phyloP scores from a whole-genome alignment of 306 rosid genomes.

The Abrus pulchellus region DNA sequence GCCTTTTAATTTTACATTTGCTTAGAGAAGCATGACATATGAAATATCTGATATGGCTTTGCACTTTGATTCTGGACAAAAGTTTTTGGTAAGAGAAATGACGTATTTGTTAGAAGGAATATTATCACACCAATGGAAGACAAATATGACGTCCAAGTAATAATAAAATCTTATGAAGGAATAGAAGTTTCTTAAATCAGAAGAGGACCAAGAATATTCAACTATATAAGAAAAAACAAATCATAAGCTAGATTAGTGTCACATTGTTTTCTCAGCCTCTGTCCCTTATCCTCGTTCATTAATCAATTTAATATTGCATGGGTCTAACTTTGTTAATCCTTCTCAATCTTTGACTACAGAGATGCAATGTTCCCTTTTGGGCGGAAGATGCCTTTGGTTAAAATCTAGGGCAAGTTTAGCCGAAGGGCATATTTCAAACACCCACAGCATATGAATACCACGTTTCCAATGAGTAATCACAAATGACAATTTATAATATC shows the following conservation, averaged over 20 bases:
- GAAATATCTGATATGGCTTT: constrained; percentile 41
- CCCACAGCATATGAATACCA: neutral
- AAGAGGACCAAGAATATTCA: constrained; percentile 31
- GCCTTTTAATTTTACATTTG: neutral
- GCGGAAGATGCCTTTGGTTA: constrained; percentile 44
- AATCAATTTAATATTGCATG: neutral
- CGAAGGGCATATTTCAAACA: constrained; percentile 39
- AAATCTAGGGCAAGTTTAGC: constrained; percentile 31
- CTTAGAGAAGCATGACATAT: constrained; percentile 40
- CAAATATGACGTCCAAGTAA: constrained; percentile 49
- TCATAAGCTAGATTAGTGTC: constrained; percentile 27
- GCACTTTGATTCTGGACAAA: constrained; percentile 41
- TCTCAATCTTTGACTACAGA: constrained; percentile 45
- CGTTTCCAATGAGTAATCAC: neutral
- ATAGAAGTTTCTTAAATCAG: constrained; percentile 52
- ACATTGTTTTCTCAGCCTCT: constrained; percentile 54
- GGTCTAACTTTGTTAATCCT: constrained; percentile 34
- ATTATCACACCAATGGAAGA: constrained; percentile 45
- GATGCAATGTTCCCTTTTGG: constrained; percentile 17
- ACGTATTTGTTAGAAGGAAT: constrained; percentile 46
- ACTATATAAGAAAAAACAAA: constrained; percentile 9
- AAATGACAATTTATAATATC: neutral
- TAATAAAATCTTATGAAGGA: constrained; percentile 45
- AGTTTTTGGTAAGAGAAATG: constrained; percentile 49
- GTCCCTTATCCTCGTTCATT: neutral